Percentiles rank a stretch among this genome's conserved stretches.
Conservation (phyloP, 2,329 filamentous ascomycete species). For the Aspergillus brunneoviolaceus region DNA sequence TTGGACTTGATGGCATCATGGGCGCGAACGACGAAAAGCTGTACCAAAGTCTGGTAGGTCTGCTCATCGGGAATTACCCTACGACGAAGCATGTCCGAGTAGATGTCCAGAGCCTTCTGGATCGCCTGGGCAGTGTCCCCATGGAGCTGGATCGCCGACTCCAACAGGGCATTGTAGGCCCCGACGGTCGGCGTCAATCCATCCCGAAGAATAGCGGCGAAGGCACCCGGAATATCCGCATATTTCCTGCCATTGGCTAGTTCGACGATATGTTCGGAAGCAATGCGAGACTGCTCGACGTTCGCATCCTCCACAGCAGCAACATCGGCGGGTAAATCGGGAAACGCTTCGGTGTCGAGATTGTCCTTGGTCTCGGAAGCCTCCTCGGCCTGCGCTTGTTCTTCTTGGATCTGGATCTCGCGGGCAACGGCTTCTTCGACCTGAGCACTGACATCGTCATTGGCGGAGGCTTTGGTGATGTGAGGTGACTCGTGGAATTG, state of each 20-base stretch:
- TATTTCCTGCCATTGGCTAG: conserved; percentile 72
- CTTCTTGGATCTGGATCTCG: conserved; percentile 66
- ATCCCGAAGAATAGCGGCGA: conserved; percentile 83
- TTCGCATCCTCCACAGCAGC: conserved; percentile 50
- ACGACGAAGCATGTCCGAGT: conserved; percentile 91
- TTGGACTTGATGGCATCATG: conserved; percentile 74
- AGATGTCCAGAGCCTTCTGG: conserved; percentile 89
- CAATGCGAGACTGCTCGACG: conserved; percentile 64
- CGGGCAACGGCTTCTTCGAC: conserved; percentile 82
- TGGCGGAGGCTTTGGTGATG: conserved; percentile 54
- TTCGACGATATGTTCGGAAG: conserved; percentile 75
- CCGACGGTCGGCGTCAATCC: conserved; percentile 76
- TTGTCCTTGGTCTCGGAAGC: conserved; percentile 31
- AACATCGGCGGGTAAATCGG: conserved; percentile 30
- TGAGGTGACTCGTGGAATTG: conserved; percentile 62
- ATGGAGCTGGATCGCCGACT: conserved; percentile 80
- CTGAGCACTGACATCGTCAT: conserved; percentile 62
- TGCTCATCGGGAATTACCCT: conserved; percentile 76
- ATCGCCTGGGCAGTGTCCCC: conserved; percentile 78
- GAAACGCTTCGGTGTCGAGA: conserved; percentile 26
- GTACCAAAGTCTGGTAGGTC: conserved; percentile 85
- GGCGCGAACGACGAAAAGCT: conserved; percentile 75
- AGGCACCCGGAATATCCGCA: conserved; percentile 84
- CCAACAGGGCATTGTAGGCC: conserved; percentile 89
- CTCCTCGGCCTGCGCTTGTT: conserved; percentile 47